Evolutionary conservation across 2,329 filamentous ascomycete species (phyloP), one percentile per base, ranked within the genome.

Genomic region (Penicillium sp.): DNA sequence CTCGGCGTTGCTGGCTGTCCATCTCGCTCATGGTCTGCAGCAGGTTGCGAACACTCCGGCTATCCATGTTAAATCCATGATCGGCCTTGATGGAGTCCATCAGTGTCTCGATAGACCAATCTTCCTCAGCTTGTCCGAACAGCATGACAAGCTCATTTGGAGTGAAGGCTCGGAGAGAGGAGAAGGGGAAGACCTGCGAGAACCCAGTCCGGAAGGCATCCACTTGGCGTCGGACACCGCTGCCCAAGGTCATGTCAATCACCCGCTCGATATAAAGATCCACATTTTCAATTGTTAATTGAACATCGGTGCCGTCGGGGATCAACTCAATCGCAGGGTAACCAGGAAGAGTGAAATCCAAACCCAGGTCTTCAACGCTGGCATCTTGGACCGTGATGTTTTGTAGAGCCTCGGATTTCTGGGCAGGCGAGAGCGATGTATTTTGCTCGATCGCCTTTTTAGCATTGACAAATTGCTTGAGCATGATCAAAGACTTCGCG

Each of bases 61-160:
- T 97, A 70, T 99, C 94, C 84, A 99, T 94, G 66, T 97, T 99
- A 79, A 90, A 99, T 8, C 94, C 94, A 70, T 99, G 94, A 66
- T 99, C 94, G 27, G 94, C 94, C 77, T 99, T 99, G 78, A 99
- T 93, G 0, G 93, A 97, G 69, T 99, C 94, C 84, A 95, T 95
- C 38, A 99, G 84, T 56, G 94, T 99, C 71, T 97, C 93, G 61
- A 99, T 86, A 19, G 90, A 91, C 94, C 94, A 99, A 71, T 99
- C 94, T 70, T 99, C 94, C 7, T 97, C 90, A 4, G 91, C 86
- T 54, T 88, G 85, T 16, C 94, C 94, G 76, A 97, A 99, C 26
- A 99, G 81, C 78, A 92, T 93, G 38, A 97, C 93, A 29, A 99
- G 81, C 73, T 99, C 95, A 64, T 91, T 91, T 0, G 95, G 92